Base-by-base conservation (phyloP, 2,329 filamentous ascomycete genomes). In the Pseudogymnoascus pannorum region DNA sequence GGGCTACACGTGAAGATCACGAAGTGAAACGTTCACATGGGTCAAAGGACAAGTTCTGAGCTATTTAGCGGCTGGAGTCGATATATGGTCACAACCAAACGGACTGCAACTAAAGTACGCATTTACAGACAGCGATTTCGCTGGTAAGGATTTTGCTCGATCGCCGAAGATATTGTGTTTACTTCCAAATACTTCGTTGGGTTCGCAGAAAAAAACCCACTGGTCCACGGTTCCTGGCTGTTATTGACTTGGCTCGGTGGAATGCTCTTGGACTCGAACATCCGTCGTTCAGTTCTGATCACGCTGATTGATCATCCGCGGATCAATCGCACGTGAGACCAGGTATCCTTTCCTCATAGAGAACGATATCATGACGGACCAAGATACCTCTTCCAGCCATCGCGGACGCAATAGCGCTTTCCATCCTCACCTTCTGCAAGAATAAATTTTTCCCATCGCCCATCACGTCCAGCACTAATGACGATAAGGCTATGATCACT, bases 391-490 rank as follows among this genome's bases (percentile, higher is more conserved):
- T 91, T 93, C 91, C 91, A 95, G 1, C 89, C 90, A 69, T 92
- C 87, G 65, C 89, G 81, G 29, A 85, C 76, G 64, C 89, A 84
- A 59, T 83, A 78, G 48, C 86, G 80, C 66, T 83, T 85, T 8
- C 89, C 89, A 64, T 89, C 85, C 20, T 87, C 82, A 12, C 82
- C 82, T 61, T 87, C 81, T n/a, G 80, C 80, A 59, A 95, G 77
- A 18, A 87, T 78, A 68, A 96, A 96, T 64, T 88, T 92, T 76
- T 97, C 92, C 91, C 92, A 97, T 58, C 89, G 81, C 14, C 88
- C 88, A 71, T 94, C 89, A 63, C 82, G 81, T 0, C 92, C 92
- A 1, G 90, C 89, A 3, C 92, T 89, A 58, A 96, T 79, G 0
- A 96, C 86, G 1, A 92, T 76, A 9, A 96, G 76, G 14, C 82